Evolutionary conservation across 1,139 yeast species (phyloP).

Genomic region (Blastobotrys capitulatus): DNA sequence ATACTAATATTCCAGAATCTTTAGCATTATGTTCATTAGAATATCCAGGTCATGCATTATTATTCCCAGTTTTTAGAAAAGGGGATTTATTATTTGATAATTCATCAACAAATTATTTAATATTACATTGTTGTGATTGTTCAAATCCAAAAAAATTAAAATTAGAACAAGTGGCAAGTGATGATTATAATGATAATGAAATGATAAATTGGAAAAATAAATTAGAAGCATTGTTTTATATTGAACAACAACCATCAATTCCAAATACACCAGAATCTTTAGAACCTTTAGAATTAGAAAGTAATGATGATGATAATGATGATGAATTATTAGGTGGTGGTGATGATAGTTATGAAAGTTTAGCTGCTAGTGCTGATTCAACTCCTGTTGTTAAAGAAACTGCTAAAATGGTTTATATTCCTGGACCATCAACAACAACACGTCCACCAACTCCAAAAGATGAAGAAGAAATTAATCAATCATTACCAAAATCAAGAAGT

Average conservation of each 20-base stretch:
- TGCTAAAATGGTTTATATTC: background rate
- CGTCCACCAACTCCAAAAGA: background rate
- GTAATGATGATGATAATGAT: background rate
- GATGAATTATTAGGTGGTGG: no score
- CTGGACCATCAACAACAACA: background rate
- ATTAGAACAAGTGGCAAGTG: slow-evolving; percentile 5
- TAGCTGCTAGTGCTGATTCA: background rate
- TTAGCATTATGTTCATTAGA: slow-evolving; percentile 35
- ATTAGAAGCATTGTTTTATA: background rate
- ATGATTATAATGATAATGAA: background rate
- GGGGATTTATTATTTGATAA: slow-evolving; percentile 28
- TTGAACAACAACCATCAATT: no score
- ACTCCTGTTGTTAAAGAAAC: background rate
- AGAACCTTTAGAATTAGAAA: background rate
- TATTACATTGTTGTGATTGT: slow-evolving; percentile 1
- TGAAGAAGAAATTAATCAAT: background rate
- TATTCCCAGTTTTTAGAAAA: slow-evolving; percentile 33
- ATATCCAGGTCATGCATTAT: slow-evolving; percentile 32
- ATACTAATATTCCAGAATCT: slow-evolving; percentile 17
- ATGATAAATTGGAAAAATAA: background rate
- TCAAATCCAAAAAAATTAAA: slow-evolving; percentile 3
- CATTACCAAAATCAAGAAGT: background rate
- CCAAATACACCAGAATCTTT: background rate
- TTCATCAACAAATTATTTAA: background rate
- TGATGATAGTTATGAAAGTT: background rate